Base-by-base conservation (phyloP, 371 early-diverging fungal species). In the Circinella umbellata region DNA sequence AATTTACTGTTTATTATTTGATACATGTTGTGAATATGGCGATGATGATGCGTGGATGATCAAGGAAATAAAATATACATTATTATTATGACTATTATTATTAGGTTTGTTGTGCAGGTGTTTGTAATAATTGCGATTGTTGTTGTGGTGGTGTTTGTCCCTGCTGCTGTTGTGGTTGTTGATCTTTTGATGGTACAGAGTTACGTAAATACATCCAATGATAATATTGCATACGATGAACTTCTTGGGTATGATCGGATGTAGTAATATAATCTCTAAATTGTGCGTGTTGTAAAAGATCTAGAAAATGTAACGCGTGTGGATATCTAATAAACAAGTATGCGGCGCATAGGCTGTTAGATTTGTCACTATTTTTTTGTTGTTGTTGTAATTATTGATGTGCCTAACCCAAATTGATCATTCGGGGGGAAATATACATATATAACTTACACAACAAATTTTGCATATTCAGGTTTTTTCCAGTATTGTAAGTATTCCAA, bases 401-500 rank as follows among this genome's bases (percentile, higher is more conserved):
- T 11, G 42, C 42, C 9, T 14, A 42, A 37, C 17, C 46, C 42
- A 35, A 11, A 17, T 61, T 42, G 48, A 63, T 20, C 27, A 27
- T 27, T 2, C 27, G 27, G 1, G 27, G 1, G 27, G 2, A 27
- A 27, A 27, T 27, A 27, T 27, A 48, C 37, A 62, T 20, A 36
- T 4, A 48, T 42, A 11, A 66, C 84, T 72, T 88, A 93, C 93
- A 93, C 88, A 47, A 98, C 90, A 74, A 91, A 94, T 75, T 92
- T 90, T 34, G 94, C 91, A 80, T 98, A 98, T 82, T 93, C 89
- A 6, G 95, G 96, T 63, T 84, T 77, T 75, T 93, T 88, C 92
- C 95, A 98, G 81, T 96, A 98, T 67, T 87, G 87, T n/a, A 98
- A 84, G 73, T 98, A 98, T 53, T 91, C 86, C 18, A 96, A 76